Evolutionary conservation across 75 land plant genomes (phyloP).

Genomic region (Picea glauca): DNA sequence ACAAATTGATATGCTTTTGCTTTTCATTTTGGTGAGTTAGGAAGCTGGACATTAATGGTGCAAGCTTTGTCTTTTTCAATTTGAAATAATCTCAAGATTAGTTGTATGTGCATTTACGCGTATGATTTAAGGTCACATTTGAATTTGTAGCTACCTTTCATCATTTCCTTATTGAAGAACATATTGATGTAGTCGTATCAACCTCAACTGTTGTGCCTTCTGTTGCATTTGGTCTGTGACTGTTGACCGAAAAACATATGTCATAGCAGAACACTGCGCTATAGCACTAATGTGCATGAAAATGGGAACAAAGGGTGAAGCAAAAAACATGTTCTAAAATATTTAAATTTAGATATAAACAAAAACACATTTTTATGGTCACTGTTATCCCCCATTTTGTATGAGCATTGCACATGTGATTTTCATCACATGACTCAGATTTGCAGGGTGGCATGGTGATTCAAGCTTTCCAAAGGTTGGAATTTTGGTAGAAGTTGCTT

Average conservation of each 20-base stretch:
- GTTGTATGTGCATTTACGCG: neutral
- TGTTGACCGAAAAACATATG: neutral
- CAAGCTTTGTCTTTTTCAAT: neutral
- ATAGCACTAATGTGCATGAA: neutral
- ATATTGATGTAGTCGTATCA: neutral
- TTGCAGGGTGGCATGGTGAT: too few species aligned
- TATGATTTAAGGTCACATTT: neutral
- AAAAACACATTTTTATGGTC: neutral
- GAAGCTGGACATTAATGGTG: neutral
- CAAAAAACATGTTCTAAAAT: neutral
- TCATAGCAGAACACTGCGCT: neutral
- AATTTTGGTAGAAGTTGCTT: too few species aligned
- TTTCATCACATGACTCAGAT: too few species aligned
- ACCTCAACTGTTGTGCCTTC: too few species aligned
- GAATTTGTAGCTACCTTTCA: neutral
- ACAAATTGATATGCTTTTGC: too few species aligned
- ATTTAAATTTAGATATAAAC: neutral
- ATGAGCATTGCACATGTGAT: too few species aligned
- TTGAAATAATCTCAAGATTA: neutral
- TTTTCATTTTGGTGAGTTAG: neutral
- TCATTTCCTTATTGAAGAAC: slow-evolving; percentile 7
- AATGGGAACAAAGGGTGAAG: slow-evolving; percentile 2
- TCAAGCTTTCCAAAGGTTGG: too few species aligned
- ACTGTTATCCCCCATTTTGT: neutral
- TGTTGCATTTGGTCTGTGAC: too few species aligned